These are phyloP conservation scores for Geotrichum candidum DNA, from an alignment of 1,139 yeast genomes.

Conservation along the genomic window DNA sequence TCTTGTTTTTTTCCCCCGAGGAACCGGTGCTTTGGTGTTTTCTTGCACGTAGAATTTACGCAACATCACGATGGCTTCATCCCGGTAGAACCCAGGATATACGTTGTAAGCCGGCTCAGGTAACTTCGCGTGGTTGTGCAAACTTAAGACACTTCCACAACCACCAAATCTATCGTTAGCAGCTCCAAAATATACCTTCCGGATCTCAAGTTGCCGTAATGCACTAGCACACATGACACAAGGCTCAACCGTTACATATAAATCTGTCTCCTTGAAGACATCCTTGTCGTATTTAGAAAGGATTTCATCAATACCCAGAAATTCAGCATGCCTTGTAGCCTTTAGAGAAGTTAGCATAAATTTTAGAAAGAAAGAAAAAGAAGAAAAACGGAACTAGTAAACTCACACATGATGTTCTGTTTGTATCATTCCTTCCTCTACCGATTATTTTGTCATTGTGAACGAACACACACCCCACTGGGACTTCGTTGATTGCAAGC, in stretches of 20 bases:
- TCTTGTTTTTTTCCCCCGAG: conserved; percentile 68
- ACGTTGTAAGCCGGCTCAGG: conserved; percentile 45
- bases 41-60: conserved; percentile 80
- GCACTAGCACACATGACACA: conserved; percentile 98
- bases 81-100: conserved; percentile 71
- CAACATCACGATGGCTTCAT: conserved; percentile 75
- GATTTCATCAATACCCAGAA: conserved; percentile 64
- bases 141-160: conserved; percentile 74
- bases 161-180: conserved; percentile 96
- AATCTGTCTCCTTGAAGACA: conserved; percentile 47
- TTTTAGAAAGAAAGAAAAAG: background rate
- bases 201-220: conserved; percentile 68
- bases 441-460: conserved; percentile 50
- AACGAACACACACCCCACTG: conserved; percentile 69
- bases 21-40: conserved; percentile 78
- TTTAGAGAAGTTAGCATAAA: conserved; percentile 4
- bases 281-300: conserved; percentile 27
- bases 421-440: conserved; percentile 84
- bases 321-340: conserved; percentile 91
- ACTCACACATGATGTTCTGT: conserved; percentile 55
- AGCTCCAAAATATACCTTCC: conserved; percentile 79
- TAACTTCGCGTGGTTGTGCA: conserved; percentile 44
- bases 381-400: background rate
- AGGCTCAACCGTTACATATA: conserved; percentile 96
- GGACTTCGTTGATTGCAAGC: conserved; percentile 53